phyloP scores from a whole-genome alignment of 163 green algal species.

The Scenedesmus sp. region DNA sequence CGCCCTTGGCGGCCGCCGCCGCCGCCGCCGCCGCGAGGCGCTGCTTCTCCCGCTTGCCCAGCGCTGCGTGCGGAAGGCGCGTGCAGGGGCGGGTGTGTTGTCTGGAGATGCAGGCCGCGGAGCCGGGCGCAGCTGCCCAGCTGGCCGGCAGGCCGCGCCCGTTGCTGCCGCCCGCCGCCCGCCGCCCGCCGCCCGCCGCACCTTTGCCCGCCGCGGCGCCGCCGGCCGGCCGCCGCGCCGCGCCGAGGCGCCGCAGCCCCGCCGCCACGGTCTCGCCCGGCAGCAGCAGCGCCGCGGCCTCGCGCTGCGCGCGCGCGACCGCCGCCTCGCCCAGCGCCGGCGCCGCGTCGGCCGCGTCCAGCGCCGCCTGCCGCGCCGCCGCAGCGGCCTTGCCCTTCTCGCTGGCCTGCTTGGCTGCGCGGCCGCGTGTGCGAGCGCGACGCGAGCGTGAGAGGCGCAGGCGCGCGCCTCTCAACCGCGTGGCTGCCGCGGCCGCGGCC shows the following conservation, averaged over 20 bases:
- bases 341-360: conserved; percentile 54
- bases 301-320: conserved; percentile 60
- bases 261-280: conserved; percentile 68
- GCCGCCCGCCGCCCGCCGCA: background rate
- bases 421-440: background rate
- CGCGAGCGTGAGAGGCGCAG: background rate
- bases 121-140: too few species aligned
- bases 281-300: conserved; percentile 61
- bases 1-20: background rate
- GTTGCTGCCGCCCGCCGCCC: background rate
- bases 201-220: conserved; percentile 14
- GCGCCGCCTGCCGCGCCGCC: conserved; percentile 46
- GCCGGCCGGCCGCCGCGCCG: conserved; percentile 3
- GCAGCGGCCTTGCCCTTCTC: conserved; percentile 59
- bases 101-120: too few species aligned
- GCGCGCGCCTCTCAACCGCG: too few species aligned
- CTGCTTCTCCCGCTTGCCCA: conserved; percentile 60
- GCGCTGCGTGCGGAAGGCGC: conserved; percentile 19
- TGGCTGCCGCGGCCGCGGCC: background rate
- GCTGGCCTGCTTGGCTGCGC: conserved; percentile 60
- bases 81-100: background rate
- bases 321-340: conserved; percentile 54
- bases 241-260: conserved; percentile 71
- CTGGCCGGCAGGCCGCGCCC: background rate
- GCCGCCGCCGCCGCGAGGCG: conserved; percentile 48